Conservation (phyloP, 2,329 filamentous ascomycete species). For the Alternaria sp. region DNA sequence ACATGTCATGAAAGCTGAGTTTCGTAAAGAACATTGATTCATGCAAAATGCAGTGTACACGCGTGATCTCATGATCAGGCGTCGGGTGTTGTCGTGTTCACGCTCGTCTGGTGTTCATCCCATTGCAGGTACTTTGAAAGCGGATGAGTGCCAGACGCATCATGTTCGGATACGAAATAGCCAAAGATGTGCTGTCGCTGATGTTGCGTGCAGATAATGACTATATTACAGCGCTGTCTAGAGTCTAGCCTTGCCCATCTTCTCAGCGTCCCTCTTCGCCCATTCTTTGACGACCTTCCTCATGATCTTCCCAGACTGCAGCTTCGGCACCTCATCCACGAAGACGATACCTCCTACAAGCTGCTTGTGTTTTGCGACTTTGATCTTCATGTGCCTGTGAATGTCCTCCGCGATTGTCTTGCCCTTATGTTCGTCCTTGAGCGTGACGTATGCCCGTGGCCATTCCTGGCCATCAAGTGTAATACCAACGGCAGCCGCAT, state of each 20-base stretch:
- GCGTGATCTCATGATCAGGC: not conserved
- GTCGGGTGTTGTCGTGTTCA: not conserved
- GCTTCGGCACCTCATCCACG: slow-evolving; percentile 63
- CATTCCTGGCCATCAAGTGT: slow-evolving; percentile 58
- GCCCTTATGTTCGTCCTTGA: slow-evolving; percentile 56
- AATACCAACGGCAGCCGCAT: slow-evolving; percentile 63
- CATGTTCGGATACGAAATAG: not conserved
- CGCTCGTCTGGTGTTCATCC: not conserved
- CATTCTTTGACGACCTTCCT: slow-evolving; percentile 63
- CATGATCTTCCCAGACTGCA: slow-evolving; percentile 65
- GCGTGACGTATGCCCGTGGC: slow-evolving; percentile 60
- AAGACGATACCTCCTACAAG: slow-evolving; percentile 61
- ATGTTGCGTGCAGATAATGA: not conserved
- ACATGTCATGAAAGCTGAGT: not conserved
- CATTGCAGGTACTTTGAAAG: not conserved
- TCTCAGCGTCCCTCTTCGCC: slow-evolving; percentile 60
- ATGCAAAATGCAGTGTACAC: not conserved
- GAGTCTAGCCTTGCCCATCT: slow-evolving; percentile 37
- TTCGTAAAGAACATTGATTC: not conserved
- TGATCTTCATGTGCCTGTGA: slow-evolving; percentile 49
- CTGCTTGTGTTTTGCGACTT: slow-evolving; percentile 61
- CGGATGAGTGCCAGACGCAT: not conserved
- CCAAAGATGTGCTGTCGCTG: not conserved
- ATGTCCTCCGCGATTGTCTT: slow-evolving; percentile 38
- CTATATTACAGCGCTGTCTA: slow-evolving; percentile 5